A percentile compares a stretch with the other conserved stretches of the same genome.
Conservation (phyloP, 1,284 basidiomycete species). For the Trichosporon faecale region DNA sequence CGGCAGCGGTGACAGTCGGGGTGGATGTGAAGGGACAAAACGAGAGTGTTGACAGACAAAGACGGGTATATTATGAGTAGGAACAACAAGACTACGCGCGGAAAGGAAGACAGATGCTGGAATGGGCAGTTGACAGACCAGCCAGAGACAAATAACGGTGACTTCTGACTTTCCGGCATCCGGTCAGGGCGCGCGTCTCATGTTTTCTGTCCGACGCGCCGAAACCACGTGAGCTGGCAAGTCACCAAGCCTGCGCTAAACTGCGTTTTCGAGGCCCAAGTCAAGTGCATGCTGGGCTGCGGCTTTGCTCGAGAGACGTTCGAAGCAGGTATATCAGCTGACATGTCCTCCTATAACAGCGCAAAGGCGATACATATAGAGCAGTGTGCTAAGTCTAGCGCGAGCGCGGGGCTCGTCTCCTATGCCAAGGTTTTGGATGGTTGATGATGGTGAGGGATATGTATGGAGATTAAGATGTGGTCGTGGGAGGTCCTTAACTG, state of each 20-base stretch:
- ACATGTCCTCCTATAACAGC: not conserved
- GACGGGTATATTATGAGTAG: not conserved
- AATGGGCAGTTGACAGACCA: not conserved
- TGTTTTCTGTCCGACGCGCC: conserved; percentile 5
- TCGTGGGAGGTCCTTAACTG: not conserved
- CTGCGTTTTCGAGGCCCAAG: not conserved
- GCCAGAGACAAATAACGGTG: not conserved
- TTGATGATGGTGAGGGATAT: not conserved
- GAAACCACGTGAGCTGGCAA: not conserved
- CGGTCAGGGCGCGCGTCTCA: conserved; percentile 8
- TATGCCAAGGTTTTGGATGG: conserved; percentile 9
- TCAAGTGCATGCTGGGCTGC: too few relatives aligned
- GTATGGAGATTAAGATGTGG: conserved; percentile 1
- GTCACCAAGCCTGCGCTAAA: not conserved
- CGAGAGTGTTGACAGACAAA: not conserved
- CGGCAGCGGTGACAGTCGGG: not conserved
- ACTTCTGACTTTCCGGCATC: conserved; percentile 9
- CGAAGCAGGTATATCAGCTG: not conserved
- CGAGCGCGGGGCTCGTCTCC: conserved; percentile 4
- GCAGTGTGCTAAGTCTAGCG: conserved; percentile 10
- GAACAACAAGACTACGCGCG: not conserved
- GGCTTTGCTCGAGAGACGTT: too few relatives aligned
- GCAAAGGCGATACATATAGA: conserved; percentile 10
- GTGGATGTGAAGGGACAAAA: not conserved
- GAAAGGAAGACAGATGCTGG: not conserved